Percentiles rank a stretch among this genome's conserved stretches.
phyloP scores from a whole-genome alignment of 768 basidiomycete species.

The Hortiboletus campestris region DNA sequence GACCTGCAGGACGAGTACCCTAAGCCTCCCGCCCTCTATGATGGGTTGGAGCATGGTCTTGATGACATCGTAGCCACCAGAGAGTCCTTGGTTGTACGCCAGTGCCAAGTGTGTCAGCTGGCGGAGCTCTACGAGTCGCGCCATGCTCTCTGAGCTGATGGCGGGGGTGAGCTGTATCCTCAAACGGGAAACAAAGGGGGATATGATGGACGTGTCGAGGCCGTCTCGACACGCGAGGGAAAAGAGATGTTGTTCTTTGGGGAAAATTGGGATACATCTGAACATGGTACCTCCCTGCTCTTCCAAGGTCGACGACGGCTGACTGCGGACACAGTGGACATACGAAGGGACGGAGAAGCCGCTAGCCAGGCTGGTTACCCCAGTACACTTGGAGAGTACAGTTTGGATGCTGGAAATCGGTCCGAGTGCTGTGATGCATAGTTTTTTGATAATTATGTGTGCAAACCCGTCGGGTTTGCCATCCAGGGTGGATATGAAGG shows the following conservation, averaged over 20 bases:
- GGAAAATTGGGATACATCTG: not conserved
- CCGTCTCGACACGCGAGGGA: constrained; percentile 34
- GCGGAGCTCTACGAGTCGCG: constrained; percentile 9
- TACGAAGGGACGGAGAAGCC: constrained; percentile 35
- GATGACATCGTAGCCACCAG: not conserved
- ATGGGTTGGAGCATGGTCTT: constrained; percentile 5
- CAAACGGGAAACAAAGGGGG: constrained; percentile 32
- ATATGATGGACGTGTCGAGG: constrained; percentile 32
- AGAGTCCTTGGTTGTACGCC: constrained; percentile 3
- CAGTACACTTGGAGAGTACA: not conserved
- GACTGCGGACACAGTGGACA: not conserved
- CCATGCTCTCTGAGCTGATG: constrained; percentile 1
- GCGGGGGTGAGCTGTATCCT: constrained; percentile 36
- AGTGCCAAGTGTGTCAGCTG: constrained; percentile 18
- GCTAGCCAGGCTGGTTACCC: constrained; percentile 8
- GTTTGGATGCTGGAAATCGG: not conserved
- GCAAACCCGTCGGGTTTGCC: not conserved
- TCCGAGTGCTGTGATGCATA: constrained; percentile 1
- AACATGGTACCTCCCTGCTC: not conserved
- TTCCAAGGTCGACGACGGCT: not conserved
- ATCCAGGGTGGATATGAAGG: not conserved
- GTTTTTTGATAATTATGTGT: not conserved
- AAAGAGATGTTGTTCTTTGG: constrained; percentile 37
- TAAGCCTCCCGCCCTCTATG: not conserved
- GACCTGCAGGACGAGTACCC: constrained; percentile 13